phyloP scores from a whole-genome alignment of 2,329 filamentous ascomycete species.

The Amylocarpus encephaloides region DNA sequence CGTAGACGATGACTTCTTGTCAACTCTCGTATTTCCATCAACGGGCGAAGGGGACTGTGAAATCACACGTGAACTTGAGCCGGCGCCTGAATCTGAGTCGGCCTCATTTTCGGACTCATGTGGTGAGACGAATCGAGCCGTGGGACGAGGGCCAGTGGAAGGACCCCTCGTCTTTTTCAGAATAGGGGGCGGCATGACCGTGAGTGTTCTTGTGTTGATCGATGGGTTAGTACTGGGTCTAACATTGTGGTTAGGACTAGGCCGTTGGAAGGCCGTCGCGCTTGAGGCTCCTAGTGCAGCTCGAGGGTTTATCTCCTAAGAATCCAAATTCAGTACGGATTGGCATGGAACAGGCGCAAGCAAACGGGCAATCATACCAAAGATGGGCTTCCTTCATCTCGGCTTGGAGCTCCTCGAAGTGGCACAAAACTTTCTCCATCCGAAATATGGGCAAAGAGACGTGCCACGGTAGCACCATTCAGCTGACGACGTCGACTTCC shows the following conservation, averaged over 20 bases:
- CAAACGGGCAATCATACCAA: slow-evolving; percentile 35
- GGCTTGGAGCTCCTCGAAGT: slow-evolving; percentile 45
- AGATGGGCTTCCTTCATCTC: slow-evolving; percentile 41
- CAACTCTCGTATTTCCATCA: slow-evolving; percentile 13
- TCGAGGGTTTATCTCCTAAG: slow-evolving; percentile 19
- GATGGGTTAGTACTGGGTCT: slow-evolving; percentile 21
- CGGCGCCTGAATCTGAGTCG: slow-evolving; percentile 38
- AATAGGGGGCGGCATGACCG: slow-evolving; percentile 45
- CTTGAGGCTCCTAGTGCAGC: slow-evolving; percentile 21
- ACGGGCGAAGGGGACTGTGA: slow-evolving; percentile 23
- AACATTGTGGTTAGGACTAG: slow-evolving; percentile 8
- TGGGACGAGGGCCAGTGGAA: slow-evolving; percentile 47
- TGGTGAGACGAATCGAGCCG: slow-evolving; percentile 54
- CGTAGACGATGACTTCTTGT: slow-evolving; percentile 17
- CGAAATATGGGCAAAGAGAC: slow-evolving; percentile 52
- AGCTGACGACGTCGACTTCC: slow-evolving; percentile 44
- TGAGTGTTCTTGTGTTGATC: slow-evolving; percentile 33
- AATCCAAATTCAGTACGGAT: slow-evolving; percentile 22
- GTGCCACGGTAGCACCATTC: slow-evolving; percentile 47
- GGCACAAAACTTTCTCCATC: slow-evolving; percentile 51
- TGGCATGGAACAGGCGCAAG: slow-evolving; percentile 1
- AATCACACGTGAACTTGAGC: slow-evolving; percentile 32
- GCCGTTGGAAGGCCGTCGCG: slow-evolving; percentile 14
- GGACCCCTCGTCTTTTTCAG: slow-evolving; percentile 53
- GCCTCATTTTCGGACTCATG: slow-evolving; percentile 40